phyloP scores from a whole-genome alignment of 2,329 filamentous ascomycete genomes.

The Colletotrichum sp. region DNA sequence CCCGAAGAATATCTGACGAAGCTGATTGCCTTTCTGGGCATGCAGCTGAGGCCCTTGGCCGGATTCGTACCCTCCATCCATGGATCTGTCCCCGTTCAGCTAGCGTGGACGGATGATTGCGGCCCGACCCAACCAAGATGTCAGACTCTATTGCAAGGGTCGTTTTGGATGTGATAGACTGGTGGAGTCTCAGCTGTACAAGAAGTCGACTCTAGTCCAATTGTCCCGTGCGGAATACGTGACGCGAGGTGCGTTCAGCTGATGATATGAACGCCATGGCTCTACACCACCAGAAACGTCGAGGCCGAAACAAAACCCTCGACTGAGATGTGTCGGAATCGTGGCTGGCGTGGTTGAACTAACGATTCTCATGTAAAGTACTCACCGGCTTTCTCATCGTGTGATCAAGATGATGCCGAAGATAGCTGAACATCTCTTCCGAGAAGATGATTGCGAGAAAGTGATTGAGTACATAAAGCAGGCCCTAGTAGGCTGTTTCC shows the following conservation, averaged over 20 bases:
- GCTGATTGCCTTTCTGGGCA: not conserved
- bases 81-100: not conserved
- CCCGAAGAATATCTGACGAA: not conserved
- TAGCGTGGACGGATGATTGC: not conserved
- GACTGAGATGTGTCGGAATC: not conserved
- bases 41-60: not conserved
- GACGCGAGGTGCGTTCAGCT: not conserved
- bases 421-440: not conserved
- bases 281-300: not conserved
- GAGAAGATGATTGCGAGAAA: not conserved
- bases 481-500: not conserved
- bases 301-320: rapidly evolving
- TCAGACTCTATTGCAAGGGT: not conserved
- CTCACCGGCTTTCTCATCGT: not conserved
- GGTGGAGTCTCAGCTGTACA: not conserved
- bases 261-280: not conserved
- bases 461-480: not conserved
- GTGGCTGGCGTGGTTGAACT: not conserved
- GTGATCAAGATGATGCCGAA: not conserved
- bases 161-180: not conserved
- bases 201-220: not conserved
- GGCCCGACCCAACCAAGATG: not conserved
- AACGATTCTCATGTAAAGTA: not conserved
- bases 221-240: not conserved
- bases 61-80: not conserved